phyloP scores from a whole-genome alignment of 2,329 filamentous ascomycete species.

The Pezicula carpinea region DNA sequence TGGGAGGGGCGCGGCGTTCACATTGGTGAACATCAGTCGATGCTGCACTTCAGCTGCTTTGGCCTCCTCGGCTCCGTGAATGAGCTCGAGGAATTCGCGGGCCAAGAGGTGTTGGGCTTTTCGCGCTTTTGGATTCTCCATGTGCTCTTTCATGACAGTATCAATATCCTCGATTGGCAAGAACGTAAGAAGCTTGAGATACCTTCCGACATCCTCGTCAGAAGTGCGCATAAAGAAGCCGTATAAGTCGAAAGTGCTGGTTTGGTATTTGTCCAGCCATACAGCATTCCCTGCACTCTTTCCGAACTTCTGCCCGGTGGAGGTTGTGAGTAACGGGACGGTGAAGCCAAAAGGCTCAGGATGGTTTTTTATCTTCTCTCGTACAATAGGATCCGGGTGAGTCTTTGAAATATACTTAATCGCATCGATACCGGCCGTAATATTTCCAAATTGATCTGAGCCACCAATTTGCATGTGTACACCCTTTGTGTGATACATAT shows the following conservation, averaged over 20 bases:
- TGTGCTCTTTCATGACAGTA: conserved; percentile 63
- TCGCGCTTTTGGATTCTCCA: conserved; percentile 62
- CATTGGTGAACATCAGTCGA: conserved; percentile 41
- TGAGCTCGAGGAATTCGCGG: conserved; percentile 72
- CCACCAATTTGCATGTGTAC: conserved; percentile 89
- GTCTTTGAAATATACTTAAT: conserved; percentile 68
- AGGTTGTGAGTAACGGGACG: conserved; percentile 81
- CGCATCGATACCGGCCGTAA: conserved; percentile 81
- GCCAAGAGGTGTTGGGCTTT: conserved; percentile 81
- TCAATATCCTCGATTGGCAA: conserved; percentile 67
- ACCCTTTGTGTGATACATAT: conserved; percentile 64
- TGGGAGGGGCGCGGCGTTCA: conserved; percentile 1
- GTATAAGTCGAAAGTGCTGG: conserved; percentile 80
- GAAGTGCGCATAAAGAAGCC: conserved; percentile 81
- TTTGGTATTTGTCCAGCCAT: conserved; percentile 83
- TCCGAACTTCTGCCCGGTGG: conserved; percentile 84
- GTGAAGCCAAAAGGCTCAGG: conserved; percentile 74
- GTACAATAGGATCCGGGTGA: conserved; percentile 44
- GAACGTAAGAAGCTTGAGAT: conserved; percentile 90
- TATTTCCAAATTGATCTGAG: conserved; percentile 95
- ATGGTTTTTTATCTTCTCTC: conserved; percentile 35
- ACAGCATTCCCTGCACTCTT: conserved; percentile 92
- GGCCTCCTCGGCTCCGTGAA: conserved; percentile 67
- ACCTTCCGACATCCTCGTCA: conserved; percentile 74
- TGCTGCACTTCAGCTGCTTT: conserved; percentile 55